These are phyloP conservation scores for Rhodotorula sp. DNA, from an alignment of 1,284 basidiomycete genomes.

Conservation along the genomic window DNA sequence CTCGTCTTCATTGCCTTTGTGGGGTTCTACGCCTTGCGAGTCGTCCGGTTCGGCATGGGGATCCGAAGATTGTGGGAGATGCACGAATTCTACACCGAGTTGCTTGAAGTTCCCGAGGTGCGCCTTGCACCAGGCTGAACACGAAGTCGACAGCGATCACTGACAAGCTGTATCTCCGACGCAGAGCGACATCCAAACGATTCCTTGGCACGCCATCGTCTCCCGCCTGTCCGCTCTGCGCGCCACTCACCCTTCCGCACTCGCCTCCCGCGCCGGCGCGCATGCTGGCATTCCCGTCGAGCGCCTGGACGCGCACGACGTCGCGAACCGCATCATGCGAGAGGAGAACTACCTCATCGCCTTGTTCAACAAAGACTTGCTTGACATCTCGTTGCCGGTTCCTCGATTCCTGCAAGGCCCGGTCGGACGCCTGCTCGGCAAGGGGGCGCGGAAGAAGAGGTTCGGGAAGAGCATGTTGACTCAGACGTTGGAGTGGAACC, in stretches of 20 bases:
- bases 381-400: slow-evolving; percentile 79
- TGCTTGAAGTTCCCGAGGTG: slow-evolving; percentile 60
- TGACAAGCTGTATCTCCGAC: not conserved
- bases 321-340: slow-evolving; percentile 92
- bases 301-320: slow-evolving; percentile 88
- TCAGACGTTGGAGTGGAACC: slow-evolving; percentile 90
- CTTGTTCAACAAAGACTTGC: slow-evolving; percentile 91
- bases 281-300: slow-evolving; percentile 57
- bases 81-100: slow-evolving; percentile 74
- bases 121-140: slow-evolving; percentile 30
- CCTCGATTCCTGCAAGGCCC: slow-evolving; percentile 54
- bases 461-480: slow-evolving; percentile 75
- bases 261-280: slow-evolving; percentile 31
- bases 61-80: slow-evolving; percentile 79
- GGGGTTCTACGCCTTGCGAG: slow-evolving; percentile 67
- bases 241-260: slow-evolving; percentile 43
- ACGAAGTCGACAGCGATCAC: too few species aligned
- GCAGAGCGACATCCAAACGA: slow-evolving; percentile 94
- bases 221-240: slow-evolving; percentile 62
- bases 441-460: slow-evolving; percentile 52
- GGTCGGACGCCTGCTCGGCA: slow-evolving; percentile 31
- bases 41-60: slow-evolving; percentile 54
- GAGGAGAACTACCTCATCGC: slow-evolving; percentile 98
- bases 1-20: slow-evolving; percentile 79
- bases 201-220: slow-evolving; percentile 94